These are phyloP conservation scores for Trichoderma erinaceum DNA, from an alignment of 495 filamentous ascomycete genomes.

Conservation along the genomic window DNA sequence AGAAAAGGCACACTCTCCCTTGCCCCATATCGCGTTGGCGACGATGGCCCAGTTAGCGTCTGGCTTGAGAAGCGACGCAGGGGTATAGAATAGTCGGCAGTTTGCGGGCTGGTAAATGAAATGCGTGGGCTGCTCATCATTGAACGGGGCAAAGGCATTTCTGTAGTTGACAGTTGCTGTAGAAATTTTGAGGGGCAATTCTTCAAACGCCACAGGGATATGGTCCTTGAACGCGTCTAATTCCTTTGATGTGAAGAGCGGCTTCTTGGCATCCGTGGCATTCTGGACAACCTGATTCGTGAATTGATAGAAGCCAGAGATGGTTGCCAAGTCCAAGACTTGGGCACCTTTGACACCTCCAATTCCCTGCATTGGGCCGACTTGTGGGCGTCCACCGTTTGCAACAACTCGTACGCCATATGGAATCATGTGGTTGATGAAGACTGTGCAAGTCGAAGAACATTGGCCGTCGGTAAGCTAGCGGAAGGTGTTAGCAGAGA, in stretches of 20 bases:
- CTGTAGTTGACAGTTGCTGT: slow-evolving; percentile 31
- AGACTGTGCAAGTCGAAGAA: slow-evolving; percentile 55
- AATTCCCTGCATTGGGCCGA: slow-evolving; percentile 50
- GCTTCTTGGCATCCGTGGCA: slow-evolving; percentile 13
- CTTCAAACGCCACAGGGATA: slow-evolving; percentile 19
- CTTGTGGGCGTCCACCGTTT: slow-evolving; percentile 50
- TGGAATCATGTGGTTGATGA: slow-evolving; percentile 52
- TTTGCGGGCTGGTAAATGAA: slow-evolving; percentile 48
- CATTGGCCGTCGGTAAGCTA: slow-evolving; percentile 50
- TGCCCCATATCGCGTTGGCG: slow-evolving; percentile 71
- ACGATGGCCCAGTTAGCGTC: slow-evolving; percentile 41
- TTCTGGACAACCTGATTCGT: slow-evolving; percentile 17
- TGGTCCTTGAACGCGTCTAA: slow-evolving; percentile 20
- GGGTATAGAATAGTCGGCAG: slow-evolving; percentile 51
- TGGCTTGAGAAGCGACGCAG: slow-evolving; percentile 36
- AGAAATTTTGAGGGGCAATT: slow-evolving; percentile 17
- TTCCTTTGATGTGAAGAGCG: slow-evolving; percentile 21
- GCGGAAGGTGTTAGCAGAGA: neutral
- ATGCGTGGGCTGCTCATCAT: slow-evolving; percentile 40
- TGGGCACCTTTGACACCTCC: slow-evolving; percentile 51
- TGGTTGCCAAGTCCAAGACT: slow-evolving; percentile 23
- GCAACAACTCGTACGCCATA: slow-evolving; percentile 42
- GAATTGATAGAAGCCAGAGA: slow-evolving; percentile 18
- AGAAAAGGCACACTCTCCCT: slow-evolving; percentile 25
- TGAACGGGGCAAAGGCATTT: slow-evolving; percentile 29